Evolutionary conservation across 169 alveolate genomes (phyloP), one percentile per base, ranked within the genome.

Genomic region (Hammondia hammondi): DNA sequence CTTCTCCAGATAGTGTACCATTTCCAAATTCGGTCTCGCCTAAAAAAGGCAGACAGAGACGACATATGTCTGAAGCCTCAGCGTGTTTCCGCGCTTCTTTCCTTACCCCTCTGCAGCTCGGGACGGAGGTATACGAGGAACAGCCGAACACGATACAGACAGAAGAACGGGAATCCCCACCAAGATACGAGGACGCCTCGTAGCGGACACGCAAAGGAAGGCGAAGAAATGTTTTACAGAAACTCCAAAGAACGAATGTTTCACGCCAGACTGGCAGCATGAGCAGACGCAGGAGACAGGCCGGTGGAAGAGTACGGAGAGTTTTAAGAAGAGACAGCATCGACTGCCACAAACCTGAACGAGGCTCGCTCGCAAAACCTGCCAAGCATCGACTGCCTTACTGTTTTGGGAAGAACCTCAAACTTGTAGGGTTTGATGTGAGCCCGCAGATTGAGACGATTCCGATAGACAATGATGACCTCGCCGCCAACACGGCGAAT

Each of bases 391-490:
- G 7, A 17, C 1, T 77, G 27, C 48, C 96, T 21, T 84, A 96
- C 98, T 27, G 98, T 97, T 91, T 85, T 93, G 39, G 98, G 98
- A 43, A 98, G 96, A 32, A 98, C 96, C 81, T 97, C 98, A 91
- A 97, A 97, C 91, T 97, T 97, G 95, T 96, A 96, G 17, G 99
- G 99, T 91, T 97, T 97, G 81, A 98, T 73, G 82, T 98, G 99
- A 32, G 99, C 98, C 73, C 98, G 94, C 72, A 98, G 92, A 61
- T 96, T 95, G 46, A 97, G 93, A 48, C 98, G 95, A 94, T 97
- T 98, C 97, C 97, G 95, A 94, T 98, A 97, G 77, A 97, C 97
- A 90, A 98, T 97, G 84, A 98, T 96, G 39, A 98, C 97, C 19
- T 96, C 94, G 43, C 97, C 99, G 0, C 99, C 99, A 19, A 98